phyloP scores from a whole-genome alignment of 352 stramenopile species.

The Phytophthora pisi region DNA sequence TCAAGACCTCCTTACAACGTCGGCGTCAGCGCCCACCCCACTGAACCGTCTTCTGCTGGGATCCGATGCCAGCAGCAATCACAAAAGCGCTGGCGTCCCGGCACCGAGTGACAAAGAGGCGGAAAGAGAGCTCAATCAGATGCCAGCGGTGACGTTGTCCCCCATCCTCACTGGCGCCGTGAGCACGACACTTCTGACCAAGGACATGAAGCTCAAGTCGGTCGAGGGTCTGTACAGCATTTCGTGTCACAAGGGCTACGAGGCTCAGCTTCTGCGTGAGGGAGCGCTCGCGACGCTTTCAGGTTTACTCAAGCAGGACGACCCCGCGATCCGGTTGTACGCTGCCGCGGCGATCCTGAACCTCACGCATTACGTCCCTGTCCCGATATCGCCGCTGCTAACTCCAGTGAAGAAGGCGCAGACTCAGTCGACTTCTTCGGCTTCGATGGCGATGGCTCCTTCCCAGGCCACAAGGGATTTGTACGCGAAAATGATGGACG shows the following conservation, averaged over 20 bases:
- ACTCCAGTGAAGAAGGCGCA: conserved; percentile 32
- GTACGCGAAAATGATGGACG: conserved; percentile 77
- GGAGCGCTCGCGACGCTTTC: conserved; percentile 64
- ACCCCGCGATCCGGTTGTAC: conserved; percentile 67
- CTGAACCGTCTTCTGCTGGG: conserved; percentile 50
- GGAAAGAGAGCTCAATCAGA: conserved; percentile 33
- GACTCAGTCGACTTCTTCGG: conserved; percentile 19
- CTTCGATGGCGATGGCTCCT: conserved; percentile 22
- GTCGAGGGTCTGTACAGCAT: conserved; percentile 82
- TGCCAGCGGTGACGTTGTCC: conserved; percentile 22
- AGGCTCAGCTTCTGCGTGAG: conserved; percentile 75
- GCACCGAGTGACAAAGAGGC: conserved; percentile 23
- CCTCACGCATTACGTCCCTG: conserved; percentile 45
- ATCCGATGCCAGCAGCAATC: conserved; percentile 24
- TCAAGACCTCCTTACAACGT: conserved; percentile 55
- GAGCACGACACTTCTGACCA: conserved; percentile 43
- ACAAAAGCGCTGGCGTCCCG: conserved; percentile 10
- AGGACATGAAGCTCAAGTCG: conserved; percentile 80
- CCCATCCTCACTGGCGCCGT: conserved; percentile 13
- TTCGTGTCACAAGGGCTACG: conserved; percentile 76
- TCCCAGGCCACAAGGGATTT: conserved; percentile 51
- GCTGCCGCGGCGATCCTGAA: conserved; percentile 80
- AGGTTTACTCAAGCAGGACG: conserved; percentile 72
- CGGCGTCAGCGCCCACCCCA: conserved; percentile 47
- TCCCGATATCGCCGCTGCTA: conserved; percentile 13